Evolutionary conservation across 305 asterid species (phyloP), one percentile per base, ranked within the genome.

Genomic region (Ruellia speciosa): DNA sequence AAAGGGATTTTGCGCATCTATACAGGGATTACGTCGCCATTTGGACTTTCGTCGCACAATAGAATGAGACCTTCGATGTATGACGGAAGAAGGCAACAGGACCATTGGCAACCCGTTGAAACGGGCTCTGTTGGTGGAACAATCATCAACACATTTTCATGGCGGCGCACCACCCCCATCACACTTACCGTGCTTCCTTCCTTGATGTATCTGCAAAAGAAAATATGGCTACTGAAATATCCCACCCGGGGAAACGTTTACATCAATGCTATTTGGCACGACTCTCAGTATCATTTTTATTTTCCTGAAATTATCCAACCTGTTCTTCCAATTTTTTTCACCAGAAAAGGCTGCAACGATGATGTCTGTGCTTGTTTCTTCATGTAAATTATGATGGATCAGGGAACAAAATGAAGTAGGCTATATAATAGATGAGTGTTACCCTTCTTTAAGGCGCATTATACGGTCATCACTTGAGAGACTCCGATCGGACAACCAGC

Each of bases 131-230:
- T 6, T 0, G 88, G 85, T 7, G 95, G 84, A 54, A 86, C 87
- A 12, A 86, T 86, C 95, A 83, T 86, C 20, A 83, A 74, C 58
- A 83, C 76, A 6, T 72, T 81, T 0, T 83, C 93, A 9, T 81
- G 81, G 60, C 81, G 76, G 4, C 68, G 72, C 20, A 86, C 77
- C 39, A 75, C 73, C 4, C 95, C 95, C 93, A 81, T 79, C 11
- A 86, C 82, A 63, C 88, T 79, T 24, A 79, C 92, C 0, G 83
- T 77, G 62, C 80, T 79, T 56, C 95, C 95, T 77, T 86, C 95
- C 71, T 77, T 81, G 52, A 86, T 77, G 41, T 62, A 75, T 15
- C 95, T 86, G 81, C 70, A n/a, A 34, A 43, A 14, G 64, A 46
- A 31, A 28, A 24, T 24, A 24, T 24, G 31, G 3, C 31, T 24